Percentiles rank a stretch among this genome's conserved stretches.
These are phyloP conservation scores for Hypoxylon lienhwacheense DNA, from an alignment of 495 filamentous ascomycete species.

Conservation along the genomic window DNA sequence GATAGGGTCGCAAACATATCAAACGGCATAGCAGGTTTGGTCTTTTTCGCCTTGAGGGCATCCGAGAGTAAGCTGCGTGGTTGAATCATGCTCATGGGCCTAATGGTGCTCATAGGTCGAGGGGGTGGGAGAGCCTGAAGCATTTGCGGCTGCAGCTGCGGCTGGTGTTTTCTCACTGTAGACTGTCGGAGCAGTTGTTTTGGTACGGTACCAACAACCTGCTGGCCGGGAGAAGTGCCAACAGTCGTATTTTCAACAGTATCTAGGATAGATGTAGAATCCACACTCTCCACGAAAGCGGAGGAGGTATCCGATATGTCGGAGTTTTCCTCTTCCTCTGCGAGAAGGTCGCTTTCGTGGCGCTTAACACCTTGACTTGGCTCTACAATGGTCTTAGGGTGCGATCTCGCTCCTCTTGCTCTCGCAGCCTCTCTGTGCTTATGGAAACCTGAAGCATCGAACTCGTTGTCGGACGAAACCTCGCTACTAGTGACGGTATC, in stretches of 20 bases:
- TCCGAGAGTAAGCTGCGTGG: conserved; percentile 73
- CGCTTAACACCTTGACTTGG: conserved; percentile 46
- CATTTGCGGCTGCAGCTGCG: conserved; percentile 57
- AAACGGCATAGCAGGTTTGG: conserved; percentile 78
- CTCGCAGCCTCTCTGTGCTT: conserved; percentile 55
- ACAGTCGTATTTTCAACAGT: conserved; percentile 49
- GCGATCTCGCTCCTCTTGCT: conserved; percentile 40
- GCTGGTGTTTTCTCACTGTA: conserved; percentile 48
- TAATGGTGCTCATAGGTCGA: conserved; percentile 82
- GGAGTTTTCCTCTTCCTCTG: conserved; percentile 60
- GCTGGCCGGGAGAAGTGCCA: conserved; percentile 51
- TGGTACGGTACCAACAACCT: conserved; percentile 58
- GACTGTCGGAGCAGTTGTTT: conserved; percentile 54
- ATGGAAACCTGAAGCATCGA: conserved; percentile 68
- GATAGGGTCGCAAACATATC: conserved; percentile 84
- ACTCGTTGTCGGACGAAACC: conserved; percentile 86
- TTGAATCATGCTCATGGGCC: conserved; percentile 79
- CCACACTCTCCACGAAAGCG: conserved; percentile 56
- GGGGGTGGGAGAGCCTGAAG: conserved; percentile 83
- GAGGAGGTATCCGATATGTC: conserved; percentile 59
- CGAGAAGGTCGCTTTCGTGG: conserved; percentile 58
- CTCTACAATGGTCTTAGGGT: conserved; percentile 51
- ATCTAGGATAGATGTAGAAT: conserved; percentile 57
- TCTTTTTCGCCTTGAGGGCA: conserved; percentile 73
- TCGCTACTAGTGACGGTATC: conserved; percentile 93